These are phyloP conservation scores for Arbutus unedo DNA, from an alignment of 148 eudicot species.

Conservation along the genomic window DNA sequence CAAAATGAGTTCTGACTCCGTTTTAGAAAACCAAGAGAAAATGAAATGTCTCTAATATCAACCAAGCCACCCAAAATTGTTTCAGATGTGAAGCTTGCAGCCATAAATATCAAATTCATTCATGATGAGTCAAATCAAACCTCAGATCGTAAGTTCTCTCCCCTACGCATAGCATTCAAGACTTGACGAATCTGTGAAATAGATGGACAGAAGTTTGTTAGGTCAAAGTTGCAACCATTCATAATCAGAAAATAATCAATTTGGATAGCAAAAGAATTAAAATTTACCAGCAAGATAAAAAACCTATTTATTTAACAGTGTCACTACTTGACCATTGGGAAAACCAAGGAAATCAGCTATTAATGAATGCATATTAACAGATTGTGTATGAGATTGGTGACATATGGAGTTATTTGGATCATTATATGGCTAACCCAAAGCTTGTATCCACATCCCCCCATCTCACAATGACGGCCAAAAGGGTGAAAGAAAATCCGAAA, in stretches of 20 bases:
- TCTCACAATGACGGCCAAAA: not conserved
- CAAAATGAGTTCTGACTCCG: not conserved
- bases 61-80: slow-evolving; percentile 3
- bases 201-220: slow-evolving; percentile 1
- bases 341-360: not conserved
- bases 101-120: not conserved
- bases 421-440: not conserved
- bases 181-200: slow-evolving; percentile 51
- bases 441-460: not conserved
- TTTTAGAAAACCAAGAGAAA: not conserved
- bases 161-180: slow-evolving; percentile 48
- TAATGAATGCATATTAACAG: not conserved
- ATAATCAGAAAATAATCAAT: not conserved
- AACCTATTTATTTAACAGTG: not conserved
- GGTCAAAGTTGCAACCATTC: not conserved
- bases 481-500: too few species aligned
- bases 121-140: slow-evolving; percentile 27
- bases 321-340: not conserved
- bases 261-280: not conserved
- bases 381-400: not conserved
- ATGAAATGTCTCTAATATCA: not conserved
- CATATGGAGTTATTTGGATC: not conserved
- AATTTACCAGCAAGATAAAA: not conserved
- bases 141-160: slow-evolving; percentile 45
- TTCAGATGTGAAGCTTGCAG: not conserved